Evolutionary conservation across 202 grass and related monocot species (phyloP).

Genomic region (Saccharum hybrid): DNA sequence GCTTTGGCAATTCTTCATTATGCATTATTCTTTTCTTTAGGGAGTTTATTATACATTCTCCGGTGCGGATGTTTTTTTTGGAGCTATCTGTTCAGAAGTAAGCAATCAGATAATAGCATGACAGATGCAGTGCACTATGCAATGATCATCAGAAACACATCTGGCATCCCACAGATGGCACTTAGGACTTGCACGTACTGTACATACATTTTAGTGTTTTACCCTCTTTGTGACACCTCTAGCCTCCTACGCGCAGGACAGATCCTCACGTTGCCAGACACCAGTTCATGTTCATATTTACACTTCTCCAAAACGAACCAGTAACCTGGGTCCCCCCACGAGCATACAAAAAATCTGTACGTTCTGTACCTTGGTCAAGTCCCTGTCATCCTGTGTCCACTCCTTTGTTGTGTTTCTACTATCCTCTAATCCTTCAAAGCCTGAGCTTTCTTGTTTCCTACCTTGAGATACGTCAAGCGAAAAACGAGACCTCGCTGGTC

Average conservation of each 20-base stretch:
- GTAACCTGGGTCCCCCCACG: background rate
- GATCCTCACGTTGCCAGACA: background rate
- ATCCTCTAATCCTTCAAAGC: background rate
- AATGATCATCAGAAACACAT: slow-evolving; percentile 1
- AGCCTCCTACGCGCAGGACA: background rate
- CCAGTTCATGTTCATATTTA: background rate
- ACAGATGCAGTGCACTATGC: background rate
- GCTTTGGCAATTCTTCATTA: slow-evolving; percentile 8
- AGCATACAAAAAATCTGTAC: slow-evolving; percentile 39
- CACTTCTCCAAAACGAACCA: background rate
- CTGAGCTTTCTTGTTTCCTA: background rate
- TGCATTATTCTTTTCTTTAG: background rate
- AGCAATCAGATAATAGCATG: background rate
- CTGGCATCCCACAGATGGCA: background rate
- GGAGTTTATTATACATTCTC: background rate
- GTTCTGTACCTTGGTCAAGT: slow-evolving; percentile 6
- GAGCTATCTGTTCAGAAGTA: background rate
- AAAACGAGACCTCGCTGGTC: background rate
- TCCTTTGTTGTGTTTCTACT: slow-evolving; percentile 8
- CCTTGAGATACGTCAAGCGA: slow-evolving; percentile 10
- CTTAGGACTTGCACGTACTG: background rate
- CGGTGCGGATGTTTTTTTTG: background rate
- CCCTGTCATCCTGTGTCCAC: background rate
- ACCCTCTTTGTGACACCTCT: background rate
- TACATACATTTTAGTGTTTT: background rate